phyloP scores from a whole-genome alignment of 495 filamentous ascomycete genomes.

The Aspergillus nidulans region DNA sequence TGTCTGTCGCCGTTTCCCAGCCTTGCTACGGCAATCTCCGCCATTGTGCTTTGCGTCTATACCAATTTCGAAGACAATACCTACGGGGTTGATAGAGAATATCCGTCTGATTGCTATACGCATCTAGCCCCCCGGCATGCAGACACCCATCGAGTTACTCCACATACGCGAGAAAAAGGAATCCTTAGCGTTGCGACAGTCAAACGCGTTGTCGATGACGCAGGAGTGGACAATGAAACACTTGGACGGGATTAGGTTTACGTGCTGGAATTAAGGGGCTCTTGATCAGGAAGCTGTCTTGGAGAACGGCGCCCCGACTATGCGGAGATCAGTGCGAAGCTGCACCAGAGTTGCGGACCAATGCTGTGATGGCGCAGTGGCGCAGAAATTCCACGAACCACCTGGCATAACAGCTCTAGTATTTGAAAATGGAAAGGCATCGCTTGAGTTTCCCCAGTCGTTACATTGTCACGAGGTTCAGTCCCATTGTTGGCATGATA shows the following conservation, averaged over 20 bases:
- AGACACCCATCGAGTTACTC: constrained; percentile 8
- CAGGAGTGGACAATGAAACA: constrained; percentile 21
- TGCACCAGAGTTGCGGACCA: constrained; percentile 15
- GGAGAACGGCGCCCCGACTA: constrained; percentile 18
- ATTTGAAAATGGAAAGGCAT: too few relatives aligned
- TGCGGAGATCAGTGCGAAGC: constrained; percentile 9
- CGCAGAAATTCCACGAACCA: too few relatives aligned
- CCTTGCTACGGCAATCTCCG: constrained; percentile 20
- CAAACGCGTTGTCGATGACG: constrained; percentile 8
- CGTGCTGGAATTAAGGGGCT: constrained; percentile 22
- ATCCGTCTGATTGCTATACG: constrained; percentile 5
- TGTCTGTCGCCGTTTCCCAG: constrained; percentile 17
- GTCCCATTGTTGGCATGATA: constrained; percentile 3
- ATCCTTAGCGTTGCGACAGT: constrained; percentile 11
- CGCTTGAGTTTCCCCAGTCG: too few relatives aligned
- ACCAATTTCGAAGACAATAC: constrained; percentile 9
- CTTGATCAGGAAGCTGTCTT: constrained; percentile 20
- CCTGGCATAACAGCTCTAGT: too few relatives aligned
- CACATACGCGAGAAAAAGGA: constrained; percentile 11
- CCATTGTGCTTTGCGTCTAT: constrained; percentile 19
- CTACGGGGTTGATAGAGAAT: constrained; percentile 21
- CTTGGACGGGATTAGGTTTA: constrained; percentile 28
- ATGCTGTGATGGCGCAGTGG: constrained; percentile 16
- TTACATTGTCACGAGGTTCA: constrained; percentile 1
- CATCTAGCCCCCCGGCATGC: constrained; percentile 5